Evolutionary conservation across 768 basidiomycete species (phyloP).

Genomic region (Termitomyces sp.): DNA sequence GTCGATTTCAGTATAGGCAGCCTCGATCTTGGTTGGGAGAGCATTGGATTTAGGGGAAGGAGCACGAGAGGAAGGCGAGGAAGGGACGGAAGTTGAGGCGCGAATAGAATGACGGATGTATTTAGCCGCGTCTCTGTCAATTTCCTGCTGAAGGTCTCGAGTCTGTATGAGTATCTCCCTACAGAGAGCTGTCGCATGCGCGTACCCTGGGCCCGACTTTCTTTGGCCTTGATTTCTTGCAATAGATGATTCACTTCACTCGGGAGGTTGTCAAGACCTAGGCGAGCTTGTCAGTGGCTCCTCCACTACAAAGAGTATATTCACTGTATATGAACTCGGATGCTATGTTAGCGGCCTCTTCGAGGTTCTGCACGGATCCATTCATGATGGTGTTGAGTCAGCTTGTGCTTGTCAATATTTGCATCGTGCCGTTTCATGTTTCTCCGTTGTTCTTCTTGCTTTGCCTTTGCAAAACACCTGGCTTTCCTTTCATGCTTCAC

Average conservation of each 20-base stretch:
- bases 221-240: slow-evolving; percentile 46
- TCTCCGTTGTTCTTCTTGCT: neutral
- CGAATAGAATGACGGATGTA: slow-evolving; percentile 46
- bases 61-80: slow-evolving; percentile 25
- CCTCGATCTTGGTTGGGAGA: slow-evolving; percentile 38
- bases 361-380: slow-evolving; percentile 34
- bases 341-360: slow-evolving; percentile 50
- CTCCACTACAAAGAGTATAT: slow-evolving; percentile 8
- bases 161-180: slow-evolving; percentile 2
- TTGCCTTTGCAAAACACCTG: neutral
- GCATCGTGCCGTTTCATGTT: neutral
- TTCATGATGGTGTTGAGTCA: slow-evolving; percentile 20
- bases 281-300: neutral
- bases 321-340: slow-evolving; percentile 54
- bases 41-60: slow-evolving; percentile 32
- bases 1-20: slow-evolving; percentile 41
- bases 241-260: slow-evolving; percentile 47
- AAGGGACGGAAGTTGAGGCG: slow-evolving; percentile 20
- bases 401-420: slow-evolving; percentile 8
- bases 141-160: slow-evolving; percentile 45
- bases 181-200: neutral
- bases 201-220: slow-evolving; percentile 38
- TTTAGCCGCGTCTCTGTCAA: slow-evolving; percentile 41
- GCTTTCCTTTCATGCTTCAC: neutral
- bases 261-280: slow-evolving; percentile 52